These are phyloP conservation scores for Wickerhamiella musiphila DNA, from an alignment of 805 yeast species.

Conservation along the genomic window DNA sequence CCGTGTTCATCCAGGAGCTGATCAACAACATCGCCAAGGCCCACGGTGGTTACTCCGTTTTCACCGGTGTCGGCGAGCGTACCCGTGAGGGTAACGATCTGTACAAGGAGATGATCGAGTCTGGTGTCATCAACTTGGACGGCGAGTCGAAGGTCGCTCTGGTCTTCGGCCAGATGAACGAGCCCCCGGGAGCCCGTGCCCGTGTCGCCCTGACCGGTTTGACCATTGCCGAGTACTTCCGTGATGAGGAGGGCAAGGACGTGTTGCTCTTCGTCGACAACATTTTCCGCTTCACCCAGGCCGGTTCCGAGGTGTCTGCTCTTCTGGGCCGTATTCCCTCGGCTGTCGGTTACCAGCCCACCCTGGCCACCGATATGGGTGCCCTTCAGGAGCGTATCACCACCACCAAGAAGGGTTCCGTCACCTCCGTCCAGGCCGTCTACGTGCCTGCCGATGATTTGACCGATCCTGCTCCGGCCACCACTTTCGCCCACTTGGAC, in stretches of 20 bases:
- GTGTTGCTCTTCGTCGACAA: constrained; percentile 97
- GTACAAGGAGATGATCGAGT: constrained; percentile 99
- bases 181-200: constrained; percentile 99
- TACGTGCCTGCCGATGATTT: constrained; percentile 99
- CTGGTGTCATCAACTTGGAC: constrained; percentile 98
- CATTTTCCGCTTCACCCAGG: constrained; percentile 99
- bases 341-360: constrained; percentile 99
- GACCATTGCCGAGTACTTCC: constrained; percentile 99
- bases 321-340: constrained; percentile 99
- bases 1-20: constrained; percentile 98
- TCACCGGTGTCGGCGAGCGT: constrained; percentile 99
- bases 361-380: constrained; percentile 99
- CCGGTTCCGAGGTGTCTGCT: constrained; percentile 99
- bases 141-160: constrained; percentile 99
- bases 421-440: constrained; percentile 99
- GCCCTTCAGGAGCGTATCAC: constrained; percentile 99
- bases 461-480: constrained; percentile 99
- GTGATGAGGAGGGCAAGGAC: constrained; percentile 99
- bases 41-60: constrained; percentile 99
- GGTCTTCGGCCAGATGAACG: constrained; percentile 99
- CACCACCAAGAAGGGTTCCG: constrained; percentile 99
- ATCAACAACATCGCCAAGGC: constrained; percentile 99
- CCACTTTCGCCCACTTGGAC: constrained; percentile 99
- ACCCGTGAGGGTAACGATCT: constrained; percentile 99
- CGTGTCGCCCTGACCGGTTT: constrained; percentile 99